These are phyloP conservation scores for Corinectria fuckeliana DNA, from an alignment of 2,329 filamentous ascomycete genomes.

Conservation along the genomic window DNA sequence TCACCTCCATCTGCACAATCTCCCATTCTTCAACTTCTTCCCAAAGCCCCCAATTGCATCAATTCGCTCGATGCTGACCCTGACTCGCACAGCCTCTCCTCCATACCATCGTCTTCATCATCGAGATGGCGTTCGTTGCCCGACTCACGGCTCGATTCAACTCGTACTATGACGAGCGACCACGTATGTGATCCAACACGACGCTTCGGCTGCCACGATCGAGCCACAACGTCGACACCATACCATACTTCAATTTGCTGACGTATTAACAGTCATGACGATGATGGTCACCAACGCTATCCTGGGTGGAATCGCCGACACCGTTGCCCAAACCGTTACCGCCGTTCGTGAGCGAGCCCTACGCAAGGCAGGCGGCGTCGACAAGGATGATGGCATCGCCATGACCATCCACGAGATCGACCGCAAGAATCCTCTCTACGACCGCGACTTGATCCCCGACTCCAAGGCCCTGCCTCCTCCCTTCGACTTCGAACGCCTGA, in stretches of 20 bases:
- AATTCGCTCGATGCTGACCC: conserved; percentile 30
- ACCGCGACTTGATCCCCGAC: conserved; percentile 70
- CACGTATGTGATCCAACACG: conserved; percentile 60
- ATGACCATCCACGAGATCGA: conserved; percentile 91
- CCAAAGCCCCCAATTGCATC: conserved; percentile 2
- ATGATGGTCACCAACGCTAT: conserved; percentile 99
- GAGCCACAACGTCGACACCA: not conserved
- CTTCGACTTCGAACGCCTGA: conserved; percentile 95
- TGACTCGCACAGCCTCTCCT: conserved; percentile 74
- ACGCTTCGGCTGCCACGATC: not conserved
- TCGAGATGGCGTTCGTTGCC: conserved; percentile 87
- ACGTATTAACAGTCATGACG: conserved; percentile 71
- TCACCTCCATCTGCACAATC: not conserved
- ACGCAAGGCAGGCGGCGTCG: conserved; percentile 63
- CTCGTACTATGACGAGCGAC: conserved; percentile 89
- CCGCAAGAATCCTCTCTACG: conserved; percentile 74
- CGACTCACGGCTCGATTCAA: conserved; percentile 89
- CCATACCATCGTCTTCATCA: conserved; percentile 81
- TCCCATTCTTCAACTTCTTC: conserved; percentile 1
- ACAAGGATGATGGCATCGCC: conserved; percentile 74
- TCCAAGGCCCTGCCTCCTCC: conserved; percentile 71
- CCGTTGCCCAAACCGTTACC: conserved; percentile 91
- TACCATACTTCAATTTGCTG: conserved; percentile 11
- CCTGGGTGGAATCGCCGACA: conserved; percentile 94
- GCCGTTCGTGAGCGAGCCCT: conserved; percentile 74